Base-by-base conservation (phyloP, 257 asterid species). In the Knoxia roxburghii region DNA sequence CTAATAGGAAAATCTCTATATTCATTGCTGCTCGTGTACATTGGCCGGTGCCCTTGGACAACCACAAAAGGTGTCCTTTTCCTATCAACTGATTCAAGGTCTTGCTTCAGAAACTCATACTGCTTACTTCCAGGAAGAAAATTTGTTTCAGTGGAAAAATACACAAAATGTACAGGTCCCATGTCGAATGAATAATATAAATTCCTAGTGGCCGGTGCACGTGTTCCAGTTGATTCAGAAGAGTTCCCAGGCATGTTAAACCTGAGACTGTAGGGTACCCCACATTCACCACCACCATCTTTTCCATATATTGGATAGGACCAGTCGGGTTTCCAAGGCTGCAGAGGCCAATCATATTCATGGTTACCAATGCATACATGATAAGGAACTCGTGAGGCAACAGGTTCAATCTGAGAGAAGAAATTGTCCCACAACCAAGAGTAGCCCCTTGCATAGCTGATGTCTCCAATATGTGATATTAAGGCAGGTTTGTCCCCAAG, bases 291-390 rank as follows among this genome's bases (percentile, higher is more conserved):
- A 10, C 97, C 99, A 41, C 97, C 99, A 11, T 93, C 99, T 71
- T 55, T 86, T 41, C 85, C 84, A 55, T 88, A 93, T 35, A 84
- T 73, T 0, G 70, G 39, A 35, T 64, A 64, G 32, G 97, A 66
- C 97, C 99, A 93, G 15, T 88, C 95, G 12, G 99, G 97, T 65
- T 64, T 90, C 99, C 99, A 93, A 14, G 96, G 97, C 80, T 93
- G 97, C 29, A 69, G 70, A 0, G 86, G 97, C 96, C 97, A 93
- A 65, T 93, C 91, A 48, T 93, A 93, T 70, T 93, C 99, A 12
- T 93, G 97, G 77, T 93, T 93, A 39, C 99, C 99, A 1, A 90
- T 88, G 73, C 99, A 90, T 1, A 93, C 99, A 65, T 88, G 96
- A 76, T 93, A 90, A 0, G 99, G 96, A 6, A 86, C 90, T 73